phyloP scores from a whole-genome alignment of 768 basidiomycete species.

The Rhizopogon roseolus region DNA sequence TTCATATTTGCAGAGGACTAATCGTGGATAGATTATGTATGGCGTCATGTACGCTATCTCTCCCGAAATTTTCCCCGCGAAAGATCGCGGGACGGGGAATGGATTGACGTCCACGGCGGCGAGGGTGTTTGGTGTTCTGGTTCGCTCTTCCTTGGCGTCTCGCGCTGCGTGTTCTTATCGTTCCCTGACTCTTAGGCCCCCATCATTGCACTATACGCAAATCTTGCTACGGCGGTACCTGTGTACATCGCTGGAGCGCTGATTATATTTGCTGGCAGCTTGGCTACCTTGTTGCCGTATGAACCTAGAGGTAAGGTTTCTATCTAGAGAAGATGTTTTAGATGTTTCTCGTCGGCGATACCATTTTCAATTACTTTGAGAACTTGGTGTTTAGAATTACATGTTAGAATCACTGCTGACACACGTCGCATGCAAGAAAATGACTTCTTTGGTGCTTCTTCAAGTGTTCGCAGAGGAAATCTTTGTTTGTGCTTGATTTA shows the following conservation, averaged over 20 bases:
- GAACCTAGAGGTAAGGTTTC: slow-evolving; percentile 74
- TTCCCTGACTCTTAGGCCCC: slow-evolving; percentile 44
- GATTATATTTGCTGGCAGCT: slow-evolving; percentile 52
- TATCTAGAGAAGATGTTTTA: slow-evolving; percentile 33
- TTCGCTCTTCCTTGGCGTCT: slow-evolving; percentile 24
- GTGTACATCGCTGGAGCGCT: slow-evolving; percentile 69
- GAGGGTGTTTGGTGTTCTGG: slow-evolving; percentile 67
- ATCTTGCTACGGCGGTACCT: slow-evolving; percentile 59
- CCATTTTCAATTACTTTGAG: neutral
- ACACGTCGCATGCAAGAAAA: too few species aligned
- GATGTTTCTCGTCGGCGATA: neutral
- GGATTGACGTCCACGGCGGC: slow-evolving; percentile 56
- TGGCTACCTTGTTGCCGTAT: slow-evolving; percentile 64
- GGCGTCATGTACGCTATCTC: slow-evolving; percentile 70
- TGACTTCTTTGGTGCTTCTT: too few species aligned
- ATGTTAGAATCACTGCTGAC: neutral
- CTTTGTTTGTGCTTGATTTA: too few species aligned
- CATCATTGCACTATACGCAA: slow-evolving; percentile 65
- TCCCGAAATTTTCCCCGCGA: slow-evolving; percentile 67
- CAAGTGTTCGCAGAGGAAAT: too few species aligned
- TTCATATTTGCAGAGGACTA: neutral
- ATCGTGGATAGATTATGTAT: slow-evolving; percentile 59
- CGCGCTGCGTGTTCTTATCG: neutral
- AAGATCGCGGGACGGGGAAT: slow-evolving; percentile 71
- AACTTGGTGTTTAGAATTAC: neutral